These are phyloP conservation scores for Plasmodium berghei DNA, from an alignment of 169 alveolate species.

Conservation along the genomic window DNA sequence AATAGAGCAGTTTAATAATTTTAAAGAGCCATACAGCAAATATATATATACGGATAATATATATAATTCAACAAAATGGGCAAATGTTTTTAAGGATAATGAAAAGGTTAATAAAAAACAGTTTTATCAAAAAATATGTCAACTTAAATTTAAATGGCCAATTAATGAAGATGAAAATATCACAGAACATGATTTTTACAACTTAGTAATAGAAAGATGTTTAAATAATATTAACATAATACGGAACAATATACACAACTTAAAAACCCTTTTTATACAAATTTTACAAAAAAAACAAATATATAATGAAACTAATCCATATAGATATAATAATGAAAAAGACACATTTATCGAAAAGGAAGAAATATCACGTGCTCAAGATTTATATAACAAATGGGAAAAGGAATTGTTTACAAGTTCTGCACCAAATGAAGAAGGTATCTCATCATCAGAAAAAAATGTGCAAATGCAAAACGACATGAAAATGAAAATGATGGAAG, in stretches of 20 bases:
- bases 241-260: conserved; percentile 33
- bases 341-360: background rate
- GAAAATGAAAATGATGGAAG: conserved; percentile 41
- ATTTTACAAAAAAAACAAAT: conserved; percentile 28
- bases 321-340: background rate
- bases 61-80: conserved; percentile 37
- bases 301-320: background rate
- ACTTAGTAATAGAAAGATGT: conserved; percentile 59
- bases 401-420: conserved; percentile 19
- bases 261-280: conserved; percentile 29
- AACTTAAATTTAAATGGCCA: conserved; percentile 75
- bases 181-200: conserved; percentile 61
- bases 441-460: background rate
- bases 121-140: conserved; percentile 62
- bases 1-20: conserved; percentile 53
- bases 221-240: conserved; percentile 43
- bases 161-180: conserved; percentile 71
- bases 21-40: conserved; percentile 73
- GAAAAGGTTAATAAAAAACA: conserved; percentile 38
- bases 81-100: conserved; percentile 39
- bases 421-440: background rate
- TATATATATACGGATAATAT: conserved; percentile 53
- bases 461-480: background rate
- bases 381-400: conserved; percentile 24
- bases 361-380: background rate